These are phyloP conservation scores for Talaromyces albobiverticillius DNA, from an alignment of 2,329 filamentous ascomycete species.

Conservation along the genomic window DNA sequence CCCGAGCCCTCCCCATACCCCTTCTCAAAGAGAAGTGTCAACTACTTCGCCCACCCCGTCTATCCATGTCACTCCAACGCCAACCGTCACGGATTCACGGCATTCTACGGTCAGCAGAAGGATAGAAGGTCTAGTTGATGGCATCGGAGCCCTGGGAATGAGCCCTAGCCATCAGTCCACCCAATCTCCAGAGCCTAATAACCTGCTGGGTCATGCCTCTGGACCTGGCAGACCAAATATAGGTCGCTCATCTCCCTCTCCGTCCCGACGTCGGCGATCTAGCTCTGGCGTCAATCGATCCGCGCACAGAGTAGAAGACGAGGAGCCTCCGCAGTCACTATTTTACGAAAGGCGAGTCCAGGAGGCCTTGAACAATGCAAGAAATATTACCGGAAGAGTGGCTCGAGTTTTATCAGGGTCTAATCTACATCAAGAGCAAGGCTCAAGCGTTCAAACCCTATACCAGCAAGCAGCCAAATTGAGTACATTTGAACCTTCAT, in stretches of 20 bases:
- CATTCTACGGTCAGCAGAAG: background rate
- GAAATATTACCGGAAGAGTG: background rate
- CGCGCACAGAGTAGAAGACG: slow-evolving; percentile 7
- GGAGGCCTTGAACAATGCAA: slow-evolving; percentile 1
- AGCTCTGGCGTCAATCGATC: background rate
- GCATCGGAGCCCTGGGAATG: background rate
- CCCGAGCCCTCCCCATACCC: background rate
- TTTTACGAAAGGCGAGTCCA: background rate
- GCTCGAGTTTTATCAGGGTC: background rate
- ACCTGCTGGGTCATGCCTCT: background rate
- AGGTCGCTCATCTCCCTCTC: background rate
- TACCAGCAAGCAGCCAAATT: slow-evolving; percentile 5
- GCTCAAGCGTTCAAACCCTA: slow-evolving; percentile 3
- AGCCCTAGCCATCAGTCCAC: background rate
- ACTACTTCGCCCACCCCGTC: slow-evolving; percentile 4
- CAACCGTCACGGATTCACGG: background rate
- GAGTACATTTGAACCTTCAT: slow-evolving; percentile 5
- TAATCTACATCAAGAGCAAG: background rate
- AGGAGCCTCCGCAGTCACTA: slow-evolving; percentile 5
- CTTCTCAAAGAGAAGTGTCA: background rate
- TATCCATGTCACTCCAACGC: slow-evolving; percentile 3
- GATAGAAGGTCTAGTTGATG: slow-evolving; percentile 5
- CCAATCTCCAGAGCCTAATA: slow-evolving; percentile 5
- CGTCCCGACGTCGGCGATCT: slow-evolving; percentile 10
- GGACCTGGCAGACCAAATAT: background rate